Base-by-base conservation (phyloP, 2,329 filamentous ascomycete genomes). In the Cladosporium sp. region DNA sequence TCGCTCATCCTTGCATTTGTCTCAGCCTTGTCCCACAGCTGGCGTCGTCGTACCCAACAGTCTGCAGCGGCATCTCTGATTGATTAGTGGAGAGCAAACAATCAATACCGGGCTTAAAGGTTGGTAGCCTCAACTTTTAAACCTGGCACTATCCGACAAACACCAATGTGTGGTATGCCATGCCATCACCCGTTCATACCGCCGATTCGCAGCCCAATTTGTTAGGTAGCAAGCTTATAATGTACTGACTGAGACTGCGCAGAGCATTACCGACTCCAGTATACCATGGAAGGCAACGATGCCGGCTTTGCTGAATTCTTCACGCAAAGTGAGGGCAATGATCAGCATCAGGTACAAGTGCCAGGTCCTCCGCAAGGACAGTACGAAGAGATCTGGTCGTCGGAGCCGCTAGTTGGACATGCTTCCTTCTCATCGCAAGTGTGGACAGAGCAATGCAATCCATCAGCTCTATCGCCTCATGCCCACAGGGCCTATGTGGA, bases 1-100 rank as follows among this genome's bases (percentile, higher is more conserved):
- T 40, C 36, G 27, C 38, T 33, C 36, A 48, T 40, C 45, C 45
- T 48, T 39, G 45, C 27, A 32, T 13, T 20, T 48, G 45, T 48
- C 45, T 48, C 45, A 39, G 45, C 45, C 25, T 36, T 40, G 45
- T 48, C 27, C 25, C 27, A 40, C 45, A 19, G 27, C 29, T 19
- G 13, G 18, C 18, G 18, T n/a, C 3, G 36, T 48, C 22, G 18
- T 8, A 48, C 45, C 25, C 15, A 33, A 32, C 38, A 33, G 25
- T 48, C 13, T 40, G 25, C 27, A 32, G 27, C 36, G 18, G 8
- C 19, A 39, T 18, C 41, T 22, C 9, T 19, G 27, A 25, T 48
- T 19, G 25, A 46, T 46, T 32, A 18, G 15, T 4, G 12, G n/a
- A 4, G 33, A 48, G 45, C 45, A 48, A 48, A 48, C 36, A 48